A percentile compares a stretch with the other conserved stretches of the same genome.
Evolutionary conservation across 2,329 filamentous ascomycete genomes (phyloP).

Genomic region (Sarocladium kiliense): DNA sequence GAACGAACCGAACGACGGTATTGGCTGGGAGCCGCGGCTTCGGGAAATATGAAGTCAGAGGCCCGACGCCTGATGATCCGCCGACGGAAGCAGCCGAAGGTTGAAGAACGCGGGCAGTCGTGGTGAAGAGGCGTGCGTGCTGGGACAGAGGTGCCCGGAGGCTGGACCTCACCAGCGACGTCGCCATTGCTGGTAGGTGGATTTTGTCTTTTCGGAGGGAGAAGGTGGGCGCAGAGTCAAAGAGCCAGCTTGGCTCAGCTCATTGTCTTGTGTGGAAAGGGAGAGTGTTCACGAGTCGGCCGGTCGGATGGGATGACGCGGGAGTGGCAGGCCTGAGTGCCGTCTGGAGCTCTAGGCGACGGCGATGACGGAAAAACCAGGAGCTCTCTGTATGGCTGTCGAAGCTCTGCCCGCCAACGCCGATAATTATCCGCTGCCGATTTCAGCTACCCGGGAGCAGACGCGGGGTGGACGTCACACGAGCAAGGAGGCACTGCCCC

Average conservation of each 20-base stretch:
- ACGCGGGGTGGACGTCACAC: slow-evolving; percentile 7
- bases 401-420: not conserved
- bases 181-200: not conserved
- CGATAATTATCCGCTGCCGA: slow-evolving; percentile 8
- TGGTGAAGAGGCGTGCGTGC: slow-evolving; percentile 23
- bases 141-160: slow-evolving; percentile 9
- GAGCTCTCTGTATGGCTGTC: not conserved
- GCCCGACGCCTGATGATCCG: slow-evolving; percentile 12
- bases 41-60: slow-evolving; percentile 73
- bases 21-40: slow-evolving; percentile 75
- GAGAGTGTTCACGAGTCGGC: not conserved
- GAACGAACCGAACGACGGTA: slow-evolving; percentile 92
- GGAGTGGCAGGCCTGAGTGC: not conserved
- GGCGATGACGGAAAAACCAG: slow-evolving; percentile 8
- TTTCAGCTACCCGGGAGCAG: not conserved
- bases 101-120: slow-evolving; percentile 21
- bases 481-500: slow-evolving; percentile 5
- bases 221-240: not conserved
- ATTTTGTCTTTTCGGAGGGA: not conserved
- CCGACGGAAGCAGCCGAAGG: slow-evolving; percentile 24
- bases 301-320: slow-evolving; percentile 1
- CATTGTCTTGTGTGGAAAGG: not conserved
- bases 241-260: not conserved
- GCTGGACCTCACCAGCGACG: slow-evolving; percentile 9
- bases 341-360: not conserved